Base-by-base conservation (phyloP, 2,329 filamentous ascomycete species). In the Claviceps sp. region DNA sequence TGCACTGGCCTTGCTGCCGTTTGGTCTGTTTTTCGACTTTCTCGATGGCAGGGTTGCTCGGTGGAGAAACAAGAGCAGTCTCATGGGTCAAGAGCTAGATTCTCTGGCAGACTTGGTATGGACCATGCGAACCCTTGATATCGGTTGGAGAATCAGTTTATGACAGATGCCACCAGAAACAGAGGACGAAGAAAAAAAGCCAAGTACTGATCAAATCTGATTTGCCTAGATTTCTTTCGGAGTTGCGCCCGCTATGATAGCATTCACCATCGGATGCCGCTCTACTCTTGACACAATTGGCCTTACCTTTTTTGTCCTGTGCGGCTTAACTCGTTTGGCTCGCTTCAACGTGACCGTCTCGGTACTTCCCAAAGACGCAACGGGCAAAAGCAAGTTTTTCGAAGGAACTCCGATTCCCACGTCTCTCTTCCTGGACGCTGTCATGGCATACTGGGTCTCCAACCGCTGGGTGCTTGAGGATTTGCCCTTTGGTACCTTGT, bases 71-170 rank as follows among this genome's bases (percentile, higher is more conserved):
- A 98, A 96, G 83, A 93, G 88, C 62, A 94, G 87, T 61, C 75
- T 98, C 65, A 97, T 98, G 91, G 93, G 93, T 13, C 91, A 96
- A 69, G 93, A 98, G 70, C 74, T 98, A 52, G 93, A 98, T 68
- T 97, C 91, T 6, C 76, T 98, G 47, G 93, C 93, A 51, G 93
- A 98, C 66, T 68, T 98, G 75, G 89, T 95, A 83, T 29, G 79
- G 7, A 39, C 40, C 3, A 38, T 44, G 7, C 50, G 48, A 11
- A 43, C 11, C 2, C 20, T n/a, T 9, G 29, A 4, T 4, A 20
- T 22, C 26, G 8, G 9, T 20, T 9, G 26, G n/a, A 20, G 7
- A 46, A 11, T 8, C 45, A 2, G 9, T 13, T n/a, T 7, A 22
- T 47, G 34, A 22, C 45, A 22, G n/a, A 45, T 34, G 2, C 13